Evolutionary conservation across 148 eudicot genomes (phyloP).

Genomic region (Rhododendron simsii): DNA sequence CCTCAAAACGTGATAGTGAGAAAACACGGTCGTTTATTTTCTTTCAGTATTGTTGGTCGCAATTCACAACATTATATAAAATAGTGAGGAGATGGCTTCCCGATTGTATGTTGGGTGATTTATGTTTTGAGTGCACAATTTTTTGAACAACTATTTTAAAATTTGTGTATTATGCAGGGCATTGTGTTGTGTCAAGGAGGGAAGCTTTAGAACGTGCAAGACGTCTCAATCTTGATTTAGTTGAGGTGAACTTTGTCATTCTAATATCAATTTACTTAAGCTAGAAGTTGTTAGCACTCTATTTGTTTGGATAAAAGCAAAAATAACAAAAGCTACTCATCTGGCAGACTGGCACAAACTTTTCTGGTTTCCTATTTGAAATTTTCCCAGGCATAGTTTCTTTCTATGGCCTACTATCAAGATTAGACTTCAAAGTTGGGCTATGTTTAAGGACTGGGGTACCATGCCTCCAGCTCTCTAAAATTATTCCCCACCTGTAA

Average conservation of each 20-base stretch:
- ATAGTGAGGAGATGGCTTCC: neutral
- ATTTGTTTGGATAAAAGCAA: neutral
- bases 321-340: neutral
- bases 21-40: neutral
- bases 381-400: neutral
- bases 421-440: neutral
- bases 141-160: neutral
- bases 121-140: neutral
- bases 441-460: neutral
- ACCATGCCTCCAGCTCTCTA: neutral
- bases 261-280: neutral
- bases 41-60: neutral
- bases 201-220: conserved; percentile 62
- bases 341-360: neutral
- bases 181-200: conserved; percentile 37
- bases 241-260: conserved; percentile 51
- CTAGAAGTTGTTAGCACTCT: neutral
- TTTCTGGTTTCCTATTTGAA: neutral
- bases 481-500: neutral
- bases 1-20: neutral
- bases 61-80: neutral
- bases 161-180: conserved; percentile 41
- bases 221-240: conserved; percentile 50
- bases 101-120: neutral
- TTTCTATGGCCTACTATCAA: neutral